Conservation (phyloP, 176 grass and related monocot species). For the Carex myosuroides region DNA sequence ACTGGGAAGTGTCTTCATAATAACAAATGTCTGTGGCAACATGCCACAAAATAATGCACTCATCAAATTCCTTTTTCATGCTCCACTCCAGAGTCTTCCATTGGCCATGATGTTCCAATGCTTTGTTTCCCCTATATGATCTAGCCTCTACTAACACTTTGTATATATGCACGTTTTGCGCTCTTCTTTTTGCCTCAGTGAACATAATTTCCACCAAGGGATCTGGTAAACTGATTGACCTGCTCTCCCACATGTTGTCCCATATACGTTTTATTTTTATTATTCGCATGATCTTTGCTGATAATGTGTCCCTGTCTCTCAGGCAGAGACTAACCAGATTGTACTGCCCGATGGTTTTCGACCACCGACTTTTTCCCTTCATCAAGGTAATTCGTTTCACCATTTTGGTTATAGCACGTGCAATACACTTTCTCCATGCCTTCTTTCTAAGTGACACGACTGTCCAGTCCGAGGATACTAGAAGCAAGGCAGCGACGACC, state of each 20-base stretch:
- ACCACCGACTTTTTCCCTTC: conserved; percentile 24
- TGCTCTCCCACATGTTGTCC: not conserved
- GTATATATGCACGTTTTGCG: not conserved
- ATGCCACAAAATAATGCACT: conserved; percentile 31
- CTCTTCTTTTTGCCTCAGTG: not conserved
- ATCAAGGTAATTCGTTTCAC: not conserved
- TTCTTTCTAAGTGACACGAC: not conserved
- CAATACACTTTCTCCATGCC: not conserved
- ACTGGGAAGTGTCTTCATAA: not conserved
- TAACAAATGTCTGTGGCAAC: conserved; percentile 24
- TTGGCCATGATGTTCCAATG: not conserved
- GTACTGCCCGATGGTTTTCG: conserved; percentile 15
- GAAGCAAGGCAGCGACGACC: not conserved
- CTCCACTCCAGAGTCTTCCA: not conserved
- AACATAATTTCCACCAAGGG: conserved; percentile 15
- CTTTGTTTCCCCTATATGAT: not conserved
- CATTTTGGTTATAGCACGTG: not conserved
- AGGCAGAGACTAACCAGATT: conserved; percentile 30
- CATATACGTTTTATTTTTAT: not conserved
- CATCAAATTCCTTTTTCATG: not conserved
- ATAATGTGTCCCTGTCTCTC: not conserved
- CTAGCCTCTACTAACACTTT: not conserved
- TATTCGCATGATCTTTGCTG: not conserved
- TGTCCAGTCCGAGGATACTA: conserved; percentile 16
- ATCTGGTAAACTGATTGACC: not conserved